A percentile compares a stretch with the other conserved stretches of the same genome.
Evolutionary conservation across 495 filamentous ascomycete species (phyloP).

Genomic region (Durotheca rogersii): DNA sequence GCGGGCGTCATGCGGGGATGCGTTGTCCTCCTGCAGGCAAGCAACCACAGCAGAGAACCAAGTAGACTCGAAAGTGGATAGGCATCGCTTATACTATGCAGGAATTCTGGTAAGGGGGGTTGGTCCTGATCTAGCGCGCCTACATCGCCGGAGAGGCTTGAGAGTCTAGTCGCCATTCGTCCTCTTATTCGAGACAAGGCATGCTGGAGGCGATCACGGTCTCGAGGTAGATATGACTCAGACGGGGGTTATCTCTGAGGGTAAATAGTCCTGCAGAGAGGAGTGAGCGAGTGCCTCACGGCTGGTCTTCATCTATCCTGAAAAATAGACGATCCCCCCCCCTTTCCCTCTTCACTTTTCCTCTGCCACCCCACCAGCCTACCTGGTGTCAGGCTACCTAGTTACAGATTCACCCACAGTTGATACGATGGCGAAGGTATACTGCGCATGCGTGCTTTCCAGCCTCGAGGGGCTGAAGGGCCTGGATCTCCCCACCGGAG

Average conservation of each 20-base stretch:
- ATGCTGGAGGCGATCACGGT: not conserved
- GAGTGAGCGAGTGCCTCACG: no score
- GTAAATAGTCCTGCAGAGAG: no score
- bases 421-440: constrained; percentile 13
- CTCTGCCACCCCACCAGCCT: not conserved
- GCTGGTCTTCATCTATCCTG: not conserved
- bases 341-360: not conserved
- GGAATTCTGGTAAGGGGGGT: no score
- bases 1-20: constrained; percentile 21
- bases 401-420: not conserved
- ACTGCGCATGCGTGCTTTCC: constrained; percentile 13
- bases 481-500: not conserved
- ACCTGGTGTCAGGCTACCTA: not conserved
- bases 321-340: not conserved
- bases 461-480: constrained; percentile 24
- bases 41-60: constrained; percentile 5
- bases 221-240: constrained; percentile 12
- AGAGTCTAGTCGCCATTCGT: not conserved
- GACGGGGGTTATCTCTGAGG: not conserved
- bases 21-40: constrained; percentile 25
- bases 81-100: no score
- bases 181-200: not conserved
- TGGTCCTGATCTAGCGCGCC: no score
- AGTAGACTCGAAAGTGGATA: constrained; percentile 5
- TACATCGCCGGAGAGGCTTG: constrained; percentile 7